Conservation (phyloP, 257 asterid genomes). For the Ballota nigra region DNA sequence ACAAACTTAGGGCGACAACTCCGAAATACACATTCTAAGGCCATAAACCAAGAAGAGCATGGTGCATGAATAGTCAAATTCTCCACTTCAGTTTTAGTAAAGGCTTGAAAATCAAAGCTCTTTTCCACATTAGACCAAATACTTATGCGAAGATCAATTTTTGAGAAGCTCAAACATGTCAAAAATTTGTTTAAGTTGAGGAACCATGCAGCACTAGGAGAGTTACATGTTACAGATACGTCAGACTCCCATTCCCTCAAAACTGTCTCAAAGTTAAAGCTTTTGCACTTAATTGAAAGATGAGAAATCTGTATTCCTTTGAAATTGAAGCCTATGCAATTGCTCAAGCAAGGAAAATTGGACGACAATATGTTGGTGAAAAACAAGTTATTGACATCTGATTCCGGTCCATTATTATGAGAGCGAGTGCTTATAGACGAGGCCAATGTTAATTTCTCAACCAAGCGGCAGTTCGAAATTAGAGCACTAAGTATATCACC, state of each 20-base stretch:
- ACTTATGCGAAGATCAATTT: too few relatives aligned
- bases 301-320: background rate
- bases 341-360: background rate
- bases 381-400: background rate
- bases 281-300: too few relatives aligned
- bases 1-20: conserved; percentile 11
- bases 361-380: background rate
- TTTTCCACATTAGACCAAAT: too few relatives aligned
- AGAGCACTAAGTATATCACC: background rate
- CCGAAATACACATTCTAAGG: background rate
- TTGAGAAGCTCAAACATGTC: background rate
- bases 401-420: background rate
- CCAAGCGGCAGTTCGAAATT: conserved; percentile 14
- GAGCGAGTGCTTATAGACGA: background rate
- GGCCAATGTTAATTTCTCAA: conserved; percentile 7
- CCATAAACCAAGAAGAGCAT: background rate
- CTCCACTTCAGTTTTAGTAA: background rate
- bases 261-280: too few relatives aligned
- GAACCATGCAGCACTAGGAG: background rate
- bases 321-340: background rate
- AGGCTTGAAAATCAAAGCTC: background rate
- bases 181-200: background rate
- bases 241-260: background rate
- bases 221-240: too few relatives aligned
- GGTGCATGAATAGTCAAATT: background rate